Base-by-base conservation (phyloP, 208 protist species). In the Lotmaria passim region DNA sequence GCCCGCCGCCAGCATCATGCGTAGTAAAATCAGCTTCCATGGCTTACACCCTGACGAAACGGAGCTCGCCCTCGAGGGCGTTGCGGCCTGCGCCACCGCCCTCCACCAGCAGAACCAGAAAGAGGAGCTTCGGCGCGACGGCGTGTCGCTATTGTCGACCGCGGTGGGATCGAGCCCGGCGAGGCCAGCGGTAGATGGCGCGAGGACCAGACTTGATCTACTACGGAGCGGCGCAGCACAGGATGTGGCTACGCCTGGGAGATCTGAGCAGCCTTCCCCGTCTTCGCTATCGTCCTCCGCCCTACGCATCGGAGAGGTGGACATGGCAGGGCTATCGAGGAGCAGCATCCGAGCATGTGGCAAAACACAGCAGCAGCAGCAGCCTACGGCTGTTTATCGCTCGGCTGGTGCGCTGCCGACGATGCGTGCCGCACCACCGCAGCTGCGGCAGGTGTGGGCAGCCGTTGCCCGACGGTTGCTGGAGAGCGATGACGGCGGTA, bases 51-150 rank as follows among this genome's bases (percentile, higher is more conserved):
- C 33, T 44, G 63, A 10, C 73, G 79, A 31, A 47, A 2, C 80
- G 8, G 79, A 81, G 28, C 44, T 76, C 28, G 57, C 69, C 14
- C 71, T 89, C 34, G 69, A 73, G 41, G 73, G 81, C 6, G 21
- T 86, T 28, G 46, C 77, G 6, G 44, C 78, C 2, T 74, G 78
- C 6, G 78, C 78, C 12, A 34, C 38, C 34, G 41, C 52, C 15
- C 76, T 79, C 46, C 72, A 75, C 3, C 53, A 50, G 33, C 69
- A 74, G 34, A 61, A 79, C 64, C 65, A 81, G 41, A 15, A 30
- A 1, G 73, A 84, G 21, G 24, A 69, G 21, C 28, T 50, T 14
- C n/a, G 14, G 43, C 69, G 69, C 10, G 43, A 52, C 5, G 30
- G 39, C 57, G 38, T 38, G 2, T 50, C 57, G 28, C 39, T 63